These are phyloP conservation scores for Letharia lupina DNA, from an alignment of 495 filamentous ascomycete species.

Conservation along the genomic window DNA sequence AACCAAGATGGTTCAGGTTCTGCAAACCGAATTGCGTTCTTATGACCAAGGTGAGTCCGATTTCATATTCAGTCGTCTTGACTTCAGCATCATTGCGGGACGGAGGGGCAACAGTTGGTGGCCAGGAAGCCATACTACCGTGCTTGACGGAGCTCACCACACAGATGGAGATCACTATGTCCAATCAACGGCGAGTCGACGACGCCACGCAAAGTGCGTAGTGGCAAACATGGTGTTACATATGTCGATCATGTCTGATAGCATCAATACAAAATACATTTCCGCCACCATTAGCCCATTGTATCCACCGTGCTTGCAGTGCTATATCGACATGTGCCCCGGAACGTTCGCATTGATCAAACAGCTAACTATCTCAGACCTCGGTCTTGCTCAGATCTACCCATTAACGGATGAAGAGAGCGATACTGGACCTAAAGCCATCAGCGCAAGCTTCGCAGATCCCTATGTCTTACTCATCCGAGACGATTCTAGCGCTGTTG, in stretches of 20 bases:
- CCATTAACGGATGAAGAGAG: slow-evolving; percentile 83
- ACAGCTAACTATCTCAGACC: slow-evolving; percentile 45
- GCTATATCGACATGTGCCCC: slow-evolving; percentile 6
- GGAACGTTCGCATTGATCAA: neutral
- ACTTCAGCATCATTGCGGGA: neutral
- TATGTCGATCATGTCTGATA: slow-evolving; percentile 23
- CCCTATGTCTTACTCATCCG: slow-evolving; percentile 79
- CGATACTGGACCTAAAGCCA: slow-evolving; percentile 54
- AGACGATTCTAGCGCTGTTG: slow-evolving; percentile 67
- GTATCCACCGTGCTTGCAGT: slow-evolving; percentile 17
- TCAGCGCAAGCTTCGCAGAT: slow-evolving; percentile 77
- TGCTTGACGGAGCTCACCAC: neutral
- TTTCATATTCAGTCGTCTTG: slow-evolving; percentile 4
- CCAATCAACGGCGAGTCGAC: neutral
- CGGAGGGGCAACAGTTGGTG: neutral
- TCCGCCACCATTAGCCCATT: slow-evolving; percentile 6
- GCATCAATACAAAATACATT: slow-evolving; percentile 28
- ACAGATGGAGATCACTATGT: neutral
- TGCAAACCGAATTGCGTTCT: slow-evolving; percentile 72
- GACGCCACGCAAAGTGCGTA: neutral
- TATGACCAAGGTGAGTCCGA: slow-evolving; percentile 71
- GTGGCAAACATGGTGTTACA: neutral
- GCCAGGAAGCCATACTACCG: neutral
- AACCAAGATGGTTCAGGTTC: slow-evolving; percentile 72
- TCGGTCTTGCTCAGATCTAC: slow-evolving; percentile 80